phyloP scores from a whole-genome alignment of 495 filamentous ascomycete species.

The Tuber aestivum region DNA sequence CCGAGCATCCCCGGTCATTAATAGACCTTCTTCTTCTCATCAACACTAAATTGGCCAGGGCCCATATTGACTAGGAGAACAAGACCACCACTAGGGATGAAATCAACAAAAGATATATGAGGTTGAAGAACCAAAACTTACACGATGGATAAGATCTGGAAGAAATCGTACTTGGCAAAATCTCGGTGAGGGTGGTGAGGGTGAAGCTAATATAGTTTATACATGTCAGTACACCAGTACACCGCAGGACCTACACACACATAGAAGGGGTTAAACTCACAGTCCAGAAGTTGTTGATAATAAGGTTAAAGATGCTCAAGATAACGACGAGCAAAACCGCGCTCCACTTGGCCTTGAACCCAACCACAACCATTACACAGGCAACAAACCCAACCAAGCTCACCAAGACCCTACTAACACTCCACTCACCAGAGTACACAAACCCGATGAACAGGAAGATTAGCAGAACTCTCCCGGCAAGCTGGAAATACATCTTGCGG shows the following conservation, averaged over 20 bases:
- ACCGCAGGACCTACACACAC: background rate
- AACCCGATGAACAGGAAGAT: slow-evolving; percentile 97
- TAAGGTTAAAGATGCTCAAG: slow-evolving; percentile 87
- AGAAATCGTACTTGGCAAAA: slow-evolving; percentile 99
- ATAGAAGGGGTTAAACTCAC: slow-evolving; percentile 53
- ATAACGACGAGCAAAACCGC: slow-evolving; percentile 89
- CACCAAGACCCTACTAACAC: slow-evolving; percentile 73
- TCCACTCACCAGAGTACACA: slow-evolving; percentile 91
- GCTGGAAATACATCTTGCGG: slow-evolving; percentile 99
- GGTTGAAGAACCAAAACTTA: slow-evolving; percentile 47
- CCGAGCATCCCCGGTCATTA: slow-evolving; percentile 46
- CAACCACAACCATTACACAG: slow-evolving; percentile 97
- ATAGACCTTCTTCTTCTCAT: slow-evolving; percentile 99
- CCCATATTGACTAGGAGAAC: slow-evolving; percentile 97
- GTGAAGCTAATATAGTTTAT: slow-evolving; percentile 62
- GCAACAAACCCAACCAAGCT: slow-evolving; percentile 77
- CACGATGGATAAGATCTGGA: slow-evolving; percentile 99
- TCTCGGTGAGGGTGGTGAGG: slow-evolving; percentile 98
- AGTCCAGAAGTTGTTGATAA: slow-evolving; percentile 99
- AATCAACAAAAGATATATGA: background rate
- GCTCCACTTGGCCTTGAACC: slow-evolving; percentile 99
- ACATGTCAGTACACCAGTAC: slow-evolving; percentile 40
- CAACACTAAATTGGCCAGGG: slow-evolving; percentile 91
- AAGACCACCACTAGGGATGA: slow-evolving; percentile 63
- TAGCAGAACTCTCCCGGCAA: slow-evolving; percentile 88